Conservation (phyloP, 164 flowering plant genomes). For the Kingdonia uniflora region DNA sequence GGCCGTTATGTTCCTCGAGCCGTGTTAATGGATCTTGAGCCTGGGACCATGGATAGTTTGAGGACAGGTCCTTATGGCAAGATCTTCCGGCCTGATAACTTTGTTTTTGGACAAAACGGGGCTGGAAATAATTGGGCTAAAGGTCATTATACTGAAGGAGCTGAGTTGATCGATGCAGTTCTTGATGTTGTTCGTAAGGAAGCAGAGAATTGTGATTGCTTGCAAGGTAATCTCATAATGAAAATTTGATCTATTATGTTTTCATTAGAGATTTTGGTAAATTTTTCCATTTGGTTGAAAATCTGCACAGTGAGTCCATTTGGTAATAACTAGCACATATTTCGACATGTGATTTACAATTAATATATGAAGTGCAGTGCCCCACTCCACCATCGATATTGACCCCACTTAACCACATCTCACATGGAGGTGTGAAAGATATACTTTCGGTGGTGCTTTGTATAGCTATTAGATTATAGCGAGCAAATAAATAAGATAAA, state of each 20-base stretch:
- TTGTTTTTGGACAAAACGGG: conserved; percentile 54
- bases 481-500: too few relatives aligned
- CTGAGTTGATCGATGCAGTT: conserved; percentile 48
- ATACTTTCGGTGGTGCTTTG: too few relatives aligned
- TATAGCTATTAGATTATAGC: too few relatives aligned
- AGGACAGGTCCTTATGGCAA: conserved; percentile 41
- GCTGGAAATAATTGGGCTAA: conserved; percentile 60
- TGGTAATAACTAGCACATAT: too few relatives aligned
- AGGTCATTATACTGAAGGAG: conserved; percentile 59
- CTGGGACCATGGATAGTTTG: conserved; percentile 57
- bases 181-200: conserved; percentile 64
- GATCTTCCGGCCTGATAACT: conserved; percentile 51
- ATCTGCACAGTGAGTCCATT: too few relatives aligned
- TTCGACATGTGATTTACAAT: too few relatives aligned
- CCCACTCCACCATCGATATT: too few relatives aligned
- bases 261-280: too few relatives aligned
- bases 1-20: conserved; percentile 54
- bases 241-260: neutral
- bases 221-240: conserved; percentile 23
- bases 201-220: conserved; percentile 53
- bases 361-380: too few relatives aligned
- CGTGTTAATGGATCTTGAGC: conserved; percentile 54
- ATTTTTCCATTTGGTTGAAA: too few relatives aligned
- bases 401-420: too few relatives aligned
- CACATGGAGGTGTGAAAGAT: too few relatives aligned